Evolutionary conservation across 139 green algal genomes (phyloP).

Genomic region (Yamagishiella unicocca): DNA sequence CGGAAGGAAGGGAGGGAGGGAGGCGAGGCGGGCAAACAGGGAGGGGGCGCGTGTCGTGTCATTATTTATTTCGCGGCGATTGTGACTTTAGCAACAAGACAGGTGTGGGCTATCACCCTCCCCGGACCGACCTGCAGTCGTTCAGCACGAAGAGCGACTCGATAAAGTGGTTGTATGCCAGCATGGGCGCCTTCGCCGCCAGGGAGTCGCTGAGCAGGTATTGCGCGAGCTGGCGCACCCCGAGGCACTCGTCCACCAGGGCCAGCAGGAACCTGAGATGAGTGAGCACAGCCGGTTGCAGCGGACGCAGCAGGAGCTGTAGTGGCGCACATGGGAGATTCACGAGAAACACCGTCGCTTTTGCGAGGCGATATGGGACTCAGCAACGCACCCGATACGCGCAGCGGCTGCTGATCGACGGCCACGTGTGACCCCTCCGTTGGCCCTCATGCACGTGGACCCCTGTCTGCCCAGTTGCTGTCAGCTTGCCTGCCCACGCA

Average conservation of each 20-base stretch:
- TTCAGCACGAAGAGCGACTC: constrained; percentile 93
- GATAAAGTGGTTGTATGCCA: constrained; percentile 95
- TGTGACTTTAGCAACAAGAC: no score
- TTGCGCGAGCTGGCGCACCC: constrained; percentile 67
- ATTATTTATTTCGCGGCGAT: no score
- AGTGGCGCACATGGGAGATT: no score
- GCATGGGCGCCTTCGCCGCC: constrained; percentile 79
- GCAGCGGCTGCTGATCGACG: no score
- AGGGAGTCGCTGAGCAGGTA: constrained; percentile 70
- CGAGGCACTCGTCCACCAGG: constrained; percentile 80
- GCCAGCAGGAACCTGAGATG: constrained; percentile 77
- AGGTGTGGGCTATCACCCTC: no score
- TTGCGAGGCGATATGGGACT: no score
- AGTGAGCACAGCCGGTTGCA: not conserved
- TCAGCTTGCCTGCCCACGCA: constrained; percentile 9
- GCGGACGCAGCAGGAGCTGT: no score
- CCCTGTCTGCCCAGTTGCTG: no score
- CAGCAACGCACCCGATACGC: no score
- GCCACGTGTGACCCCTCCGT: no score
- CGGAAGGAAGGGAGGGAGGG: not conserved
- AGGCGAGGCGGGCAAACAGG: not conserved
- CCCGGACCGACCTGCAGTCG: constrained; percentile 63
- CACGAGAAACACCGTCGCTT: no score
- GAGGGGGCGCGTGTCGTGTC: not conserved
- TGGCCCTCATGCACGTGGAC: no score